Conservation (phyloP, 2,329 filamentous ascomycete genomes). For the Phialophora chinensis region DNA sequence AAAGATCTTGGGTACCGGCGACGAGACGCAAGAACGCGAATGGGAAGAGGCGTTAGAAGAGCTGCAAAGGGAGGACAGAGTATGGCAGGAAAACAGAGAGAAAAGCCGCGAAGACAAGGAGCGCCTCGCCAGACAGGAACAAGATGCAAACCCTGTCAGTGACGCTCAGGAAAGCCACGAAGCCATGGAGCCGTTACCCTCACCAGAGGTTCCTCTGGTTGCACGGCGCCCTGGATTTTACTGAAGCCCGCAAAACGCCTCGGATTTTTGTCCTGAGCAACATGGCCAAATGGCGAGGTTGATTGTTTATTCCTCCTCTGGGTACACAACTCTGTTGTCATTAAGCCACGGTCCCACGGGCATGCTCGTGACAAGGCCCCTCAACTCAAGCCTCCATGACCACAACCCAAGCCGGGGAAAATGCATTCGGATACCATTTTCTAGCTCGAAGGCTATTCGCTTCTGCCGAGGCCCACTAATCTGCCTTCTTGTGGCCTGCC, state of each 20-base stretch:
- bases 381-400: conserved; percentile 17
- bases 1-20: conserved; percentile 77
- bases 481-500: conserved; percentile 19
- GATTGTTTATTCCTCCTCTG: not conserved
- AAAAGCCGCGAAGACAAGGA: conserved; percentile 34
- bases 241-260: conserved; percentile 16
- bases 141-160: conserved; percentile 38
- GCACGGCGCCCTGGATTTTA: conserved; percentile 34
- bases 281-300: no score
- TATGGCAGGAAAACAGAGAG: conserved; percentile 37
- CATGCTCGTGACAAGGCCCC: not conserved
- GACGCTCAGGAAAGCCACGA: conserved; percentile 15
- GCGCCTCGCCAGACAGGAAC: conserved; percentile 30
- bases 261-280: not conserved
- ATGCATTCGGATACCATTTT: conserved; percentile 28
- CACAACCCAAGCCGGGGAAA: conserved; percentile 28
- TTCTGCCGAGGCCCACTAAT: conserved; percentile 24
- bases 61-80: conserved; percentile 37
- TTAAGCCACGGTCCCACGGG: not conserved
- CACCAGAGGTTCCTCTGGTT: conserved; percentile 1
- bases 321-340: not conserved
- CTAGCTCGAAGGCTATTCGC: conserved; percentile 29
- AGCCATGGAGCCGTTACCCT: not conserved
- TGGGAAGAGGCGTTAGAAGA: conserved; percentile 71
- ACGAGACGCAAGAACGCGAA: conserved; percentile 74